Conservation (phyloP, 2,329 filamentous ascomycete genomes). For the Microcyclospora tardicrescens region DNA sequence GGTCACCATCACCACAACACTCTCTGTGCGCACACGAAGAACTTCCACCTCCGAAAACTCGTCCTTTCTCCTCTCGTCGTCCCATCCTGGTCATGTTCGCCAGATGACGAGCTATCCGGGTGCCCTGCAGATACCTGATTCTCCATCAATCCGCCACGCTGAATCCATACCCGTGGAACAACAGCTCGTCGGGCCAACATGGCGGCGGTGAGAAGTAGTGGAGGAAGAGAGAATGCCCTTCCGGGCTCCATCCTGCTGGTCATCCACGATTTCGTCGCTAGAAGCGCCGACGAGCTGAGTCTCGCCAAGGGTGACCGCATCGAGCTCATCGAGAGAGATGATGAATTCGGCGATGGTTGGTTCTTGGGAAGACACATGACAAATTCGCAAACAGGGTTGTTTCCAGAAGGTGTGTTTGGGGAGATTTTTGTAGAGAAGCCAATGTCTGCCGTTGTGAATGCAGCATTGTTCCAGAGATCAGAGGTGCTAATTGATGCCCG, state of each 20-base stretch:
- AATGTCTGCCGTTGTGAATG: not conserved
- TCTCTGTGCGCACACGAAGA: too few species aligned
- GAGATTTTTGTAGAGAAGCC: not conserved
- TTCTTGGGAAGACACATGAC: constrained; percentile 63
- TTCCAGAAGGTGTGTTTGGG: constrained; percentile 57
- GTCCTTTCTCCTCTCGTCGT: too few species aligned
- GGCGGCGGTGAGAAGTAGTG: constrained; percentile 12
- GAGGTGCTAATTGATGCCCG: not conserved
- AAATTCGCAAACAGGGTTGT: constrained; percentile 63
- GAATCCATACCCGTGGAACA: not conserved
- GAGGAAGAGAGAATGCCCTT: constrained; percentile 12
- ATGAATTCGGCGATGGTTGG: constrained; percentile 74
- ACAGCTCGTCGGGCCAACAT: constrained; percentile 3
- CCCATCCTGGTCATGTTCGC: too few species aligned
- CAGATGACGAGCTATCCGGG: too few species aligned
- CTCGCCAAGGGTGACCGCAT: constrained; percentile 74
- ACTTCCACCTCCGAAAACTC: too few species aligned
- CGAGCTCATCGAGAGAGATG: constrained; percentile 70
- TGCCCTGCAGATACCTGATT: too few species aligned
- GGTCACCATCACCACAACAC: too few species aligned
- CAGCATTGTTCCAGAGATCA: constrained; percentile 16
- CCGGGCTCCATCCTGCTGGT: constrained; percentile 43
- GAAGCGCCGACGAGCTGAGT: constrained; percentile 85
- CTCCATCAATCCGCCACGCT: not conserved
- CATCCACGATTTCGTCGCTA: constrained; percentile 78